These are phyloP conservation scores for Penicillium ochrochloron DNA, from an alignment of 495 filamentous ascomycete species.

Conservation along the genomic window DNA sequence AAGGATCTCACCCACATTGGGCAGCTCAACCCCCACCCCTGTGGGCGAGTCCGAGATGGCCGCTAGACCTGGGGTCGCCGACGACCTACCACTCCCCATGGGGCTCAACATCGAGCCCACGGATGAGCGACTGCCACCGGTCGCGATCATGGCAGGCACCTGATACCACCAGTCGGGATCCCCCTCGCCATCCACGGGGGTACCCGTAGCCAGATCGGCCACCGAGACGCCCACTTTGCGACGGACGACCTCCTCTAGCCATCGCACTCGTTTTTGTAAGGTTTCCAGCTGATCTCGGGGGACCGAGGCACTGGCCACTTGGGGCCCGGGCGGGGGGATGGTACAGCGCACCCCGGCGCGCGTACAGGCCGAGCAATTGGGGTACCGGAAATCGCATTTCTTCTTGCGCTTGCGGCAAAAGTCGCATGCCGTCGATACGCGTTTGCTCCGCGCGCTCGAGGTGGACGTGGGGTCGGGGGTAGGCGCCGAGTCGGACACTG, in stretches of 20 bases:
- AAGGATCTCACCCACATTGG: slow-evolving; percentile 53
- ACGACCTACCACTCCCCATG: slow-evolving; percentile 31
- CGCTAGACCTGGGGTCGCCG: slow-evolving; percentile 25
- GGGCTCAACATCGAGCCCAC: slow-evolving; percentile 30
- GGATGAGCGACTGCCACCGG: slow-evolving; percentile 27
- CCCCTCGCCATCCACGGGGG: slow-evolving; percentile 42
- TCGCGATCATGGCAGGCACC: slow-evolving; percentile 48
- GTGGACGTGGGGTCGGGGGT: slow-evolving; percentile 19
- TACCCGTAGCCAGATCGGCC: slow-evolving; percentile 40
- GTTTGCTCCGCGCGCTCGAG: slow-evolving; percentile 40
- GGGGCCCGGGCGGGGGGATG: slow-evolving; percentile 48
- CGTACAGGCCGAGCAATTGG: slow-evolving; percentile 56
- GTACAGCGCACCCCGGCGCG: slow-evolving; percentile 57
- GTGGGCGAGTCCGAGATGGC: slow-evolving; percentile 28
- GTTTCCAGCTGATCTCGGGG: slow-evolving; percentile 56
- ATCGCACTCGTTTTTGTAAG: slow-evolving; percentile 56
- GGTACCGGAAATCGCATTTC: slow-evolving; percentile 59
- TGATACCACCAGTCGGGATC: slow-evolving; percentile 51
- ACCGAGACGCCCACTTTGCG: slow-evolving; percentile 45
- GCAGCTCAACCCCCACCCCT: slow-evolving; percentile 40
- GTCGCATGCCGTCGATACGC: slow-evolving; percentile 56
- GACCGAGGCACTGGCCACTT: slow-evolving; percentile 47
- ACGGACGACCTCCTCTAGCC: slow-evolving; percentile 51
- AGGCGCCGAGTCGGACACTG: slow-evolving; percentile 6
- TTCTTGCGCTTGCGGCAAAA: slow-evolving; percentile 60